A percentile compares a stretch with the other conserved stretches of the same genome.
These are phyloP conservation scores for Phytophthora colocasiae DNA, from an alignment of 352 stramenopile species.

Conservation along the genomic window DNA sequence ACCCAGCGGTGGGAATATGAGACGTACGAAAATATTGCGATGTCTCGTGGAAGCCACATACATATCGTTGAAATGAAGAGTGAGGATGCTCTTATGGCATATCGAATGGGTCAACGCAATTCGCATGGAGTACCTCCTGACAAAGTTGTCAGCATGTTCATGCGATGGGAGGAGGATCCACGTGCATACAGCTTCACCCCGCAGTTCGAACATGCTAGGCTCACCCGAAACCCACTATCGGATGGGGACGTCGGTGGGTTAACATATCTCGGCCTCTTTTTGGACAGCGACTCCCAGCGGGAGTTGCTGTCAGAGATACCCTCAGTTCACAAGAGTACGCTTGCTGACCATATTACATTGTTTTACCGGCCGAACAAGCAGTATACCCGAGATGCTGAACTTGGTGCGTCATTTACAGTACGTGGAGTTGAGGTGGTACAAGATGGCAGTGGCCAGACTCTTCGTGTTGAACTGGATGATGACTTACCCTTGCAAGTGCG, in stretches of 20 bases:
- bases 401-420: constrained; percentile 51
- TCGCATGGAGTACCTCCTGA: constrained; percentile 65
- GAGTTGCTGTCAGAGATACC: constrained; percentile 45
- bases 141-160: constrained; percentile 78
- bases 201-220: constrained; percentile 51
- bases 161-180: constrained; percentile 63
- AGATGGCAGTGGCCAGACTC: constrained; percentile 50
- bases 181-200: constrained; percentile 48
- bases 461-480: constrained; percentile 58
- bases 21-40: constrained; percentile 52
- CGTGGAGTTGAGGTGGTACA: constrained; percentile 48
- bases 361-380: constrained; percentile 65
- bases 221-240: constrained; percentile 61
- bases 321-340: constrained; percentile 42
- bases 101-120: constrained; percentile 68
- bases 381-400: constrained; percentile 53
- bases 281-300: constrained; percentile 39
- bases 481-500: constrained; percentile 39
- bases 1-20: constrained; percentile 78
- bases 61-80: constrained; percentile 69
- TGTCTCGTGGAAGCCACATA: constrained; percentile 29
- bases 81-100: constrained; percentile 48
- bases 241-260: constrained; percentile 45
- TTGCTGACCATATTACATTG: constrained; percentile 73
- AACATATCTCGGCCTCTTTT: constrained; percentile 65